Conservation (phyloP, 2,329 filamentous ascomycete genomes). For the Cytospora paraplurivora region DNA sequence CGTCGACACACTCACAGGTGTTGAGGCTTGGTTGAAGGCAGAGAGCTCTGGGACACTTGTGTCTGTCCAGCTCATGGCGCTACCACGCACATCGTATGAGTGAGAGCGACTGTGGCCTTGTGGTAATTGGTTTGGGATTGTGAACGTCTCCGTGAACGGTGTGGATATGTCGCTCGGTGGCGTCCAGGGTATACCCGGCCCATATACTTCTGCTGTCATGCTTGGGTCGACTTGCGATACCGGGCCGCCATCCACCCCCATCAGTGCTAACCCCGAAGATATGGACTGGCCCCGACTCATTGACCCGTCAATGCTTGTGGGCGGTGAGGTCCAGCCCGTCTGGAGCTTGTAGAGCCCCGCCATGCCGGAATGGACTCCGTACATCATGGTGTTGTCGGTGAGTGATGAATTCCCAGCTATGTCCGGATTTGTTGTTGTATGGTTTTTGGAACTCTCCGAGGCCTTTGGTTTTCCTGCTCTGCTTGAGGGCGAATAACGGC, state of each 20-base stretch:
- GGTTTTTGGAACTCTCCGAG: slow-evolving; percentile 36
- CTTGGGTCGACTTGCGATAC: slow-evolving; percentile 30
- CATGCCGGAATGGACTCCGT: slow-evolving; percentile 33
- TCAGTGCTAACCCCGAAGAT: slow-evolving; percentile 36
- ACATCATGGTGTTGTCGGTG: slow-evolving; percentile 37
- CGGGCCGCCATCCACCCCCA: slow-evolving; percentile 30
- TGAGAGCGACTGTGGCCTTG: slow-evolving; percentile 39
- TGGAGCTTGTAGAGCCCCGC: slow-evolving; percentile 43
- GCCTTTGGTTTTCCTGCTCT: slow-evolving; percentile 53
- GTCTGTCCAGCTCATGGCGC: slow-evolving; percentile 37
- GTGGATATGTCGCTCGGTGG: slow-evolving; percentile 41
- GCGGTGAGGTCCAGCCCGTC: slow-evolving; percentile 43
- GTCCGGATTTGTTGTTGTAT: slow-evolving; percentile 29
- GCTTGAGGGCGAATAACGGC: slow-evolving; percentile 55
- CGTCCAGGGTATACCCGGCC: slow-evolving; percentile 43
- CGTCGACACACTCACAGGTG: slow-evolving; percentile 40
- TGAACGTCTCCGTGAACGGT: slow-evolving; percentile 39
- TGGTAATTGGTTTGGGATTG: slow-evolving; percentile 35
- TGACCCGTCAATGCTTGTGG: slow-evolving; percentile 39
- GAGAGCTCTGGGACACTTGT: slow-evolving; percentile 38
- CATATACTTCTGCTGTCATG: slow-evolving; percentile 39
- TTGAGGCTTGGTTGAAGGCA: slow-evolving; percentile 39
- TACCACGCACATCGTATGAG: slow-evolving; percentile 42
- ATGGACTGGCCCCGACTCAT: slow-evolving; percentile 41
- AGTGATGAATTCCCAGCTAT: slow-evolving; percentile 33